Base-by-base conservation (phyloP, 495 filamentous ascomycete genomes). In the Cercophora newfieldiana region DNA sequence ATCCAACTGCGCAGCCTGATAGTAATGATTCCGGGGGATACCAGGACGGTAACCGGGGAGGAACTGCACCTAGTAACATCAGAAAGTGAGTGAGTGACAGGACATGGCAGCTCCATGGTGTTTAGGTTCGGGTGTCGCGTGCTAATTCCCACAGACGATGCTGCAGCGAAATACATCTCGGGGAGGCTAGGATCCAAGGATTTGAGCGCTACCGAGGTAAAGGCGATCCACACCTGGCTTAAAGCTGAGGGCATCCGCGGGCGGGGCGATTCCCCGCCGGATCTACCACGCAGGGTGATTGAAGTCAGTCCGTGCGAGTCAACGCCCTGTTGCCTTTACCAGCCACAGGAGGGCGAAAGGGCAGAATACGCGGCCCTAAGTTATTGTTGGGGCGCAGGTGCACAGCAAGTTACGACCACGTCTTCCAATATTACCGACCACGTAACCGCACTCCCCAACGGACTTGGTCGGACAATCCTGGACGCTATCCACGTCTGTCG, bases 131-230 rank as follows among this genome's bases (percentile, higher is more conserved):
- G n/a, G n/a, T n/a, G n/a, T n/a, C n/a, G n/a, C n/a, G n/a, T n/a
- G 56, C 56, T 59, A 44, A 59, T 44, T 25, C 26, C 14, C 28
- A 4, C 19, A 59, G 56, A 59, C 19, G 56, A 59, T 18, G 25
- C 19, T 6, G 56, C 56, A 3, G 16, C 56, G 2, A 44, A 21
- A 37, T 59, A 44, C 31, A 22, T 59, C n/a, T 3, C 56, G 2
- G 56, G 56, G n/a, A 31, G 56, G 19, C 28, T 44, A 19, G 56
- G 31, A 16, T 59, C 56, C 31, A 59, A 21, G 19, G 8, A 2
- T 4, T 33, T 59, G 30, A 10, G 56, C 56, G 16, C 4, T 10
- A 12, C 19, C 31, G 56, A 33, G 56, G 28, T 59, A 19, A 18
- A 3, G n/a, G 31, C 26, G n/a, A 59, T 59, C 56, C 26, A 21